These are phyloP conservation scores for Lactifluus hygrophoroides DNA, from an alignment of 768 basidiomycete genomes.

Conservation along the genomic window DNA sequence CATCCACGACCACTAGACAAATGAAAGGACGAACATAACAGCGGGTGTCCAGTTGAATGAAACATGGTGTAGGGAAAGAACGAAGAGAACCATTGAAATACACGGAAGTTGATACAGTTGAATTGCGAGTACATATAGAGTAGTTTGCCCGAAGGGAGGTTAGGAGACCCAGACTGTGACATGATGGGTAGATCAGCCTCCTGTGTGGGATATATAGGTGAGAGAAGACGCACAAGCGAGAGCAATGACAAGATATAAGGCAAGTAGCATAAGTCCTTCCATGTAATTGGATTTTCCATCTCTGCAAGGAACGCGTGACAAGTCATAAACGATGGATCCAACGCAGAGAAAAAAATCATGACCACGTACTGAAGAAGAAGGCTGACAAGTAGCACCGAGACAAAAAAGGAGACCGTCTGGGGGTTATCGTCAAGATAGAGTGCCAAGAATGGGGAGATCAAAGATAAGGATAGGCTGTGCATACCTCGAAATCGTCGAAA, in stretches of 20 bases:
- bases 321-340: not conserved
- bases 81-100: not conserved
- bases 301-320: constrained; percentile 26
- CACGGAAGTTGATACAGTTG: not conserved
- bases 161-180: constrained; percentile 39
- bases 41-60: not conserved
- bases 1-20: not conserved
- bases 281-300: constrained; percentile 88
- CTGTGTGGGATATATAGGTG: not conserved
- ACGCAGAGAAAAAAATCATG: not conserved
- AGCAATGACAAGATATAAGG: constrained; percentile 74
- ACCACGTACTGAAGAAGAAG: constrained; percentile 59
- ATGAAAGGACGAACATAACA: not conserved
- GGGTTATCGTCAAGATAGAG: constrained; percentile 3
- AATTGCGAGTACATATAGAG: not conserved
- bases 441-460: not conserved
- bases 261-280: constrained; percentile 75
- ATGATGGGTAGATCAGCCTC: not conserved
- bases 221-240: constrained; percentile 53
- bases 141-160: not conserved
- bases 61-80: not conserved
- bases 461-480: constrained; percentile 9
- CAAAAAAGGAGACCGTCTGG: constrained; percentile 76
- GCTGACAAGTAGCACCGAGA: constrained; percentile 83
- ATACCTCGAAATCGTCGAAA: constrained; percentile 80